Conservation (phyloP, 495 filamentous ascomycete species). For the Lophiostoma macrostomum region DNA sequence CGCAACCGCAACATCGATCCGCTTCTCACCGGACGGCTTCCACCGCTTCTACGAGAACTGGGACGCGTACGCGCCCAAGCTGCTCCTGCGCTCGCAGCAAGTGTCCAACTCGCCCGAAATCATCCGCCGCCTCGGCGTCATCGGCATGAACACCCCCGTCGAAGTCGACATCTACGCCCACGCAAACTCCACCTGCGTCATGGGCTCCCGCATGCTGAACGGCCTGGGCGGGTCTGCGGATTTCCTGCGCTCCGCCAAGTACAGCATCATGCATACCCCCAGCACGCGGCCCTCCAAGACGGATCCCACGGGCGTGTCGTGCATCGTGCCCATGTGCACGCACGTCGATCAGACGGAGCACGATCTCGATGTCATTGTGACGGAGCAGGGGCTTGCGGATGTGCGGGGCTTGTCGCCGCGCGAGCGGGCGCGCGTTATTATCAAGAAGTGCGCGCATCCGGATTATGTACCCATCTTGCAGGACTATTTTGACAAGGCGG, state of each 20-base stretch:
- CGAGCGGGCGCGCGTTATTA: constrained; percentile 81
- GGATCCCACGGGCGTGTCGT: constrained; percentile 77
- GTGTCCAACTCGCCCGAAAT: constrained; percentile 95
- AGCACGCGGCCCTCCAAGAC: constrained; percentile 74
- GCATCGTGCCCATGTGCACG: constrained; percentile 90
- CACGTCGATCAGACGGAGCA: constrained; percentile 94
- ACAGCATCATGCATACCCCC: constrained; percentile 93
- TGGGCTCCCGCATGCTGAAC: constrained; percentile 89
- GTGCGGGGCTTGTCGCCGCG: constrained; percentile 77
- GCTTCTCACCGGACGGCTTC: constrained; percentile 89
- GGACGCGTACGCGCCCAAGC: constrained; percentile 75
- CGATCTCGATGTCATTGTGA: constrained; percentile 82
- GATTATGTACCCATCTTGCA: constrained; percentile 78
- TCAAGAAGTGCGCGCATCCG: constrained; percentile 83
- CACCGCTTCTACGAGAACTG: constrained; percentile 87
- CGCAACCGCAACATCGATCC: constrained; percentile 85
- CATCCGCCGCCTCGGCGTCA: constrained; percentile 81
- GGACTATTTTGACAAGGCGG: constrained; percentile 83
- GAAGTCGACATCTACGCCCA: constrained; percentile 95
- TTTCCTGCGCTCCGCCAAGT: constrained; percentile 80
- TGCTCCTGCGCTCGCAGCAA: constrained; percentile 81
- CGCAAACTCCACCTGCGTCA: constrained; percentile 87
- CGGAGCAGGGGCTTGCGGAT: constrained; percentile 83
- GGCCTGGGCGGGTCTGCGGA: constrained; percentile 86
- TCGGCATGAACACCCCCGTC: constrained; percentile 94